These are phyloP conservation scores for Byssothecium circinans DNA, from an alignment of 2,329 filamentous ascomycete genomes.

Conservation along the genomic window DNA sequence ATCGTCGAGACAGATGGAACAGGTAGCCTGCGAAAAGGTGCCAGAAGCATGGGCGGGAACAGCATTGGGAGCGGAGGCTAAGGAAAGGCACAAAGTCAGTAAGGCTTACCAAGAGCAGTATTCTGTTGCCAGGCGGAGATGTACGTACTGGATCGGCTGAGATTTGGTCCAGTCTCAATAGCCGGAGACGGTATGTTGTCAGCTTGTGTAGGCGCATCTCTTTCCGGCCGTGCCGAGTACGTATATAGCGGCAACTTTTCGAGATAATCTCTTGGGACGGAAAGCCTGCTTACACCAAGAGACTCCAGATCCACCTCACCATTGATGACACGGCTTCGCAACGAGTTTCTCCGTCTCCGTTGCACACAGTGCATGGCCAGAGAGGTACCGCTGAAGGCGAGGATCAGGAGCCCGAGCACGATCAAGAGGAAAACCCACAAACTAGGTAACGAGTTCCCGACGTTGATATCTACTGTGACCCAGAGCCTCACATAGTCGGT, in stretches of 20 bases:
- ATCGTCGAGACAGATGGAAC: slow-evolving; percentile 86
- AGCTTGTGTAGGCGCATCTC: slow-evolving; percentile 12
- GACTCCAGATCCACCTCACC: slow-evolving; percentile 87
- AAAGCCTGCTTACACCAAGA: slow-evolving; percentile 80
- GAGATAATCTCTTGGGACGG: slow-evolving; percentile 71
- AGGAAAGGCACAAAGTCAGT: slow-evolving; percentile 7
- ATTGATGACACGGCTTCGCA: slow-evolving; percentile 70
- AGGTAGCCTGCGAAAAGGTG: slow-evolving; percentile 71
- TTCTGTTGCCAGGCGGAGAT: no score
- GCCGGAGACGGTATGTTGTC: slow-evolving; percentile 12
- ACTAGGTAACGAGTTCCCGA: slow-evolving; percentile 65
- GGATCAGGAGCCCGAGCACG: slow-evolving; percentile 70
- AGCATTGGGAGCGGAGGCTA: slow-evolving; percentile 24
- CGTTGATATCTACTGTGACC: slow-evolving; percentile 39
- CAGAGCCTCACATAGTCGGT: slow-evolving; percentile 56
- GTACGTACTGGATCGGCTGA: slow-evolving; percentile 5
- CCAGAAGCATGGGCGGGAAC: slow-evolving; percentile 13
- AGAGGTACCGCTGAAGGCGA: slow-evolving; percentile 68
- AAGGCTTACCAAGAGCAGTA: no score
- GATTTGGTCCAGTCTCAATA: slow-evolving; percentile 19
- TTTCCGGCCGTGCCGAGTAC: slow-evolving; percentile 55
- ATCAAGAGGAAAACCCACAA: slow-evolving; percentile 78
- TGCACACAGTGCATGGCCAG: slow-evolving; percentile 77
- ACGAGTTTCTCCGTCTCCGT: slow-evolving; percentile 64
- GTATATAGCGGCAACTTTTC: slow-evolving; percentile 76